Conservation (phyloP, 2,329 filamentous ascomycete species). For the Tricladium varicosporioides region DNA sequence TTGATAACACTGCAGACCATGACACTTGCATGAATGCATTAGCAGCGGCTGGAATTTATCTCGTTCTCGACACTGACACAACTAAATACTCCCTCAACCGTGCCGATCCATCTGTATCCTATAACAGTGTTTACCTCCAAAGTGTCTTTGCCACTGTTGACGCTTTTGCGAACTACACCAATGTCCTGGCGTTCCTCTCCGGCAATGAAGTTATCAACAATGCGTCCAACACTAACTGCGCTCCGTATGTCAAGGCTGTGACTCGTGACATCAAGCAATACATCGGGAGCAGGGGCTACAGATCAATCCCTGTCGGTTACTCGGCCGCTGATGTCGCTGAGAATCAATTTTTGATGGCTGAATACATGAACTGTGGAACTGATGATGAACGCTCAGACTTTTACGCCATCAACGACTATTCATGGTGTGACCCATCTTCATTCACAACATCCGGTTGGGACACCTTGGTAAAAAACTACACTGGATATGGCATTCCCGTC, state of each 20-base stretch:
- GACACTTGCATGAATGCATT: slow-evolving; percentile 67
- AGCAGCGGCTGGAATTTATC: slow-evolving; percentile 69
- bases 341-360: slow-evolving; percentile 66
- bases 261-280: slow-evolving; percentile 57
- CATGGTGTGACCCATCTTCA: slow-evolving; percentile 60
- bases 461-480: slow-evolving; percentile 65
- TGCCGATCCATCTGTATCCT: slow-evolving; percentile 55
- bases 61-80: slow-evolving; percentile 69
- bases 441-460: slow-evolving; percentile 64
- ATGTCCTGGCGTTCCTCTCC: slow-evolving; percentile 64
- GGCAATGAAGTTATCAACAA: slow-evolving; percentile 60
- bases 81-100: slow-evolving; percentile 69
- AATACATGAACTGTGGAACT: slow-evolving; percentile 72
- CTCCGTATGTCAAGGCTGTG: slow-evolving; percentile 57
- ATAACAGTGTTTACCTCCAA: slow-evolving; percentile 70
- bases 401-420: slow-evolving; percentile 66
- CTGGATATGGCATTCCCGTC: slow-evolving; percentile 65
- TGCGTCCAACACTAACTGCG: slow-evolving; percentile 46
- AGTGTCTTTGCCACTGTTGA: slow-evolving; percentile 71
- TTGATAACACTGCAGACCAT: slow-evolving; percentile 68
- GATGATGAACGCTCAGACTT: slow-evolving; percentile 66
- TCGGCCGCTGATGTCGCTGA: slow-evolving; percentile 65
- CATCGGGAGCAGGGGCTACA: slow-evolving; percentile 46
- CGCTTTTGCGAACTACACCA: slow-evolving; percentile 63
- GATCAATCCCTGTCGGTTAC: slow-evolving; percentile 55